A percentile compares a stretch with the other conserved stretches of the same genome.
phyloP scores from a whole-genome alignment of 2,329 filamentous ascomycete species.

The Macroventuria anomochaeta region DNA sequence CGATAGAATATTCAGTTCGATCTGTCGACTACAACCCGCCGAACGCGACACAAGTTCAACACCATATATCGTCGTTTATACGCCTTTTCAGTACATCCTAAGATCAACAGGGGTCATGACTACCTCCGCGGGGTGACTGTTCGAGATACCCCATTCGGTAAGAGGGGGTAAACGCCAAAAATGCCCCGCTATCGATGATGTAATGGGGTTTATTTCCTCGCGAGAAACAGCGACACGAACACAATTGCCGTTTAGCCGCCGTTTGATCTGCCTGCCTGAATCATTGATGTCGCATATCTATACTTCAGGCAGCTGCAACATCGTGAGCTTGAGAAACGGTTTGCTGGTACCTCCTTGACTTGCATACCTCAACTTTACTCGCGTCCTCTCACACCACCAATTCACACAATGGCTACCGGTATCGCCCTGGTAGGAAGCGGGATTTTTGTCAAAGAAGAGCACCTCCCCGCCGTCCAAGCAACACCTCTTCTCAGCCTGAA shows the following conservation, averaged over 20 bases:
- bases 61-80: background rate
- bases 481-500: slow-evolving; percentile 62
- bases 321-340: background rate
- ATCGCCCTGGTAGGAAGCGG: slow-evolving; percentile 69
- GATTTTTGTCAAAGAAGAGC: slow-evolving; percentile 66
- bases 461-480: slow-evolving; percentile 67
- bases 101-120: background rate
- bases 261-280: slow-evolving; percentile 8
- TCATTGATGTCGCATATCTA: background rate
- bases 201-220: background rate
- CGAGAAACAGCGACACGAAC: background rate
- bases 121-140: slow-evolving; percentile 16
- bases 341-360: background rate
- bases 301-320: background rate
- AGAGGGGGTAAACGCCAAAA: slow-evolving; percentile 23
- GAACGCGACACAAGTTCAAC: background rate
- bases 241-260: slow-evolving; percentile 30
- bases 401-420: slow-evolving; percentile 49
- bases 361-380: background rate
- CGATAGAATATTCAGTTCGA: background rate
- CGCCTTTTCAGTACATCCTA: background rate
- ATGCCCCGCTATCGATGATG: slow-evolving; percentile 16
- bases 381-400: background rate
- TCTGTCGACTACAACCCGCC: background rate
- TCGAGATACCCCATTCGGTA: slow-evolving; percentile 22